Percentiles rank a stretch among this genome's conserved stretches.
These are phyloP conservation scores for Zygoascus ofunaensis DNA, from an alignment of 805 yeast genomes.

Conservation along the genomic window DNA sequence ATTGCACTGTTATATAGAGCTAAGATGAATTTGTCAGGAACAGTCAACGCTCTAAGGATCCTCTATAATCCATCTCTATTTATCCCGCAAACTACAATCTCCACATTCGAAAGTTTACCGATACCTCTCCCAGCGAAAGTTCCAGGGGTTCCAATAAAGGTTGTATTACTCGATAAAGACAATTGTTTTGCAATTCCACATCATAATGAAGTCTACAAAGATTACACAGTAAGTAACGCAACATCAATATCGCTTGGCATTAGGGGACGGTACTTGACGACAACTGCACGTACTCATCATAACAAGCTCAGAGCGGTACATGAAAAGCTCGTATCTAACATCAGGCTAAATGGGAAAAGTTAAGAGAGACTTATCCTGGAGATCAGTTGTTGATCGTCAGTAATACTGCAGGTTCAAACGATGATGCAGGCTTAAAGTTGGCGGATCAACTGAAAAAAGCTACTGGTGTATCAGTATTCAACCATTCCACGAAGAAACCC, in stretches of 20 bases:
- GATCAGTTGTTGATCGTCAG: conserved; percentile 68
- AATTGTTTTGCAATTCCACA: conserved; percentile 88
- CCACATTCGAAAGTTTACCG: conserved; percentile 51
- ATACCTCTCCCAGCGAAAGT: conserved; percentile 35
- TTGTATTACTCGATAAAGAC: conserved; percentile 85
- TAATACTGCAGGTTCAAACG: conserved; percentile 87
- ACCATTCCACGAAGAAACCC: conserved; percentile 29
- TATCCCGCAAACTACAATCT: conserved; percentile 50
- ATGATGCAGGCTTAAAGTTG: conserved; percentile 50
- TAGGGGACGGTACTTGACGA: too few species aligned
- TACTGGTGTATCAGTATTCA: conserved; percentile 34
- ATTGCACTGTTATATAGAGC: too few species aligned
- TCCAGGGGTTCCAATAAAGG: conserved; percentile 41
- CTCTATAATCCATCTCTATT: conserved; percentile 57
- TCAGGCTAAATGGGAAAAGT: conserved; percentile 42
- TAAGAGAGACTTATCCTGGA: conserved; percentile 50
- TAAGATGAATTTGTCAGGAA: conserved; percentile 62
- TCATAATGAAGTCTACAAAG: conserved; percentile 72
- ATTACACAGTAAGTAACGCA: conserved; percentile 32
- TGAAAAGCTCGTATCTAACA: neutral
- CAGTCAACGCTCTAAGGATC: conserved; percentile 55
- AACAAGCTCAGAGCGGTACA: neutral
- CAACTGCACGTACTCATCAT: neutral
- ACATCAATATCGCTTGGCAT: neutral
- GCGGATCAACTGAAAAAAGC: conserved; percentile 53